Evolutionary conservation across 257 asterid species (phyloP).

Genomic region (Ilex aquifolium): DNA sequence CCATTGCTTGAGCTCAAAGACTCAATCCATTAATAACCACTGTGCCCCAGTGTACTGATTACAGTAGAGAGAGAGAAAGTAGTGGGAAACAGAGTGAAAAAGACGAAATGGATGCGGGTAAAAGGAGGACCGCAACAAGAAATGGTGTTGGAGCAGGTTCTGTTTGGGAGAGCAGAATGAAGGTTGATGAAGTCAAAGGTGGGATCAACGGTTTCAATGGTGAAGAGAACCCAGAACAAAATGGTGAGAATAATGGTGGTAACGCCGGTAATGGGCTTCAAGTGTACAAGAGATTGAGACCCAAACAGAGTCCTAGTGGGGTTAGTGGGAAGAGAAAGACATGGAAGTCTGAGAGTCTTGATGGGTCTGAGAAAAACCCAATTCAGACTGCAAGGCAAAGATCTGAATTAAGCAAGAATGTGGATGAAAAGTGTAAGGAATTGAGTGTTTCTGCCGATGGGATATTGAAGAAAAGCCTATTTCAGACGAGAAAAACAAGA

Average conservation of each 20-base stretch:
- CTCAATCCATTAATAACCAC: constrained; percentile 17
- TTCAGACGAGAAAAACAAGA: constrained; percentile 31
- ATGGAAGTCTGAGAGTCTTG: constrained; percentile 59
- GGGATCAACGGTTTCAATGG: constrained; percentile 56
- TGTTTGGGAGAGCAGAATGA: constrained; percentile 90
- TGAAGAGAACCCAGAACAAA: constrained; percentile 24
- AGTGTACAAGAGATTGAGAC: constrained; percentile 27
- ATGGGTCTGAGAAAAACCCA: constrained; percentile 30
- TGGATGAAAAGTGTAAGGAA: constrained; percentile 34
- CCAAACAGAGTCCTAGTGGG: constrained; percentile 48
- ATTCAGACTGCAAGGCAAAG: constrained; percentile 48
- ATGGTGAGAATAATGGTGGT: constrained; percentile 9
- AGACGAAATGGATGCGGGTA: constrained; percentile 41
- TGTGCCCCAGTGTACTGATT: constrained; percentile 26
- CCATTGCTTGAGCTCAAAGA: constrained; percentile 49
- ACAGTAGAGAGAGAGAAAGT: constrained; percentile 9
- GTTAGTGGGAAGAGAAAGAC: constrained; percentile 55
- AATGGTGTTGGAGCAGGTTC: constrained; percentile 50
- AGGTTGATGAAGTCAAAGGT: constrained; percentile 58
- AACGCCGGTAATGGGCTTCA: constrained; percentile 8
- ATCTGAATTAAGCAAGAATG: constrained; percentile 46
- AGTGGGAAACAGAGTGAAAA: constrained; percentile 16
- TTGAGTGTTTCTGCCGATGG: constrained; percentile 25
- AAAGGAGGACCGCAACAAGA: constrained; percentile 50
- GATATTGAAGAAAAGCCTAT: constrained; percentile 34